Percentiles rank a stretch among this genome's conserved stretches.
Evolutionary conservation across 139 green algal genomes (phyloP).

Genomic region (Micromonas commoda): DNA sequence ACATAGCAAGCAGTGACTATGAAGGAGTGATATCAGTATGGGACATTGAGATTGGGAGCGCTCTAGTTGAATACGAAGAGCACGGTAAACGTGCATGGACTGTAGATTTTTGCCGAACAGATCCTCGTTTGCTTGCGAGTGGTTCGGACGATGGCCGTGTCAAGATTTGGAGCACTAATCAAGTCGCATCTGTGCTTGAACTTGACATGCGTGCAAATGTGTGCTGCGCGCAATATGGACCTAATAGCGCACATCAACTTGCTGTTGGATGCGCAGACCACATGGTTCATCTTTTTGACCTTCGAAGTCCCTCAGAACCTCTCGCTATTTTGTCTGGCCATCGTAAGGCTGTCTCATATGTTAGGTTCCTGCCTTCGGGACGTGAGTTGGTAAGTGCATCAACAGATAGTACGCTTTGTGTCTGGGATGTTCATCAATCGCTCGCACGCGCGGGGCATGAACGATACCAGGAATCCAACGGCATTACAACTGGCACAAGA

Average conservation of each 20-base stretch:
- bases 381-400: constrained; percentile 72
- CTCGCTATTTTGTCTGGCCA: constrained; percentile 52
- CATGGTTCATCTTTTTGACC: constrained; percentile 73
- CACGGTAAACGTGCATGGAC: constrained; percentile 87
- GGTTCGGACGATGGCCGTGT: constrained; percentile 80
- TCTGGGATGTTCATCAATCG: constrained; percentile 18
- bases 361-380: constrained; percentile 61
- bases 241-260: constrained; percentile 55
- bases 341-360: constrained; percentile 77
- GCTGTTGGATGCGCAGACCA: constrained; percentile 76
- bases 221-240: constrained; percentile 80
- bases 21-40: constrained; percentile 69
- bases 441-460: background rate
- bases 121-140: constrained; percentile 54
- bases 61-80: constrained; percentile 69
- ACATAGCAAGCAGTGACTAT: constrained; percentile 72
- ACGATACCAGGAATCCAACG: background rate
- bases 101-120: constrained; percentile 64
- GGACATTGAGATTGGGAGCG: constrained; percentile 40
- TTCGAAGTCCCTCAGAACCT: constrained; percentile 42
- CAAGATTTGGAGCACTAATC: constrained; percentile 44
- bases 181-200: constrained; percentile 41
- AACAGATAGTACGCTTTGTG: constrained; percentile 68
- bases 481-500: background rate
- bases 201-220: constrained; percentile 80